phyloP scores from a whole-genome alignment of 2,329 filamentous ascomycete genomes.

The Neoarthrinium moseri region DNA sequence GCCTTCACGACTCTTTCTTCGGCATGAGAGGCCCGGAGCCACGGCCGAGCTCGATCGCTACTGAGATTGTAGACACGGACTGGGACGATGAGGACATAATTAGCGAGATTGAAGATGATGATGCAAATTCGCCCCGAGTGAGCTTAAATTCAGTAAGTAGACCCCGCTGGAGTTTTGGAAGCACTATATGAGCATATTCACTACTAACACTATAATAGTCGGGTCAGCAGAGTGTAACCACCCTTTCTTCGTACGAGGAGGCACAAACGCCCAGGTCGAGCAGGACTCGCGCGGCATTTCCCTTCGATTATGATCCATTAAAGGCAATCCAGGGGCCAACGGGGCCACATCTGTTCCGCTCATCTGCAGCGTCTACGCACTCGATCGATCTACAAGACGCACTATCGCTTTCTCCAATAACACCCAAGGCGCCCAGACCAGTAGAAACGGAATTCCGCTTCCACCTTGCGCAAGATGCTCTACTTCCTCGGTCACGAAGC shows the following conservation, averaged over 20 bases:
- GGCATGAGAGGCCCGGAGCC: conserved; percentile 51
- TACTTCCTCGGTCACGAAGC: conserved; percentile 34
- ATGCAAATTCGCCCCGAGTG: conserved; percentile 58
- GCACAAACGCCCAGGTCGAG: conserved; percentile 72
- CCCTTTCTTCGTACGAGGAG: conserved; percentile 84
- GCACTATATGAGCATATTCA: neutral
- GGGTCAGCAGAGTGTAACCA: conserved; percentile 75
- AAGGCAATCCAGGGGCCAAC: conserved; percentile 76
- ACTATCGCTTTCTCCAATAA: conserved; percentile 71
- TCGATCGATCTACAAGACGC: conserved; percentile 48
- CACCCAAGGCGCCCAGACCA: conserved; percentile 58
- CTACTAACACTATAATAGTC: conserved; percentile 43
- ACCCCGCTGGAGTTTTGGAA: no score
- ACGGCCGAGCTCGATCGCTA: conserved; percentile 68
- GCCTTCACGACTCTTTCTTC: conserved; percentile 60
- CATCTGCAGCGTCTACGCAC: conserved; percentile 58
- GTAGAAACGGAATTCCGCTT: conserved; percentile 34
- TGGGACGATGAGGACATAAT: conserved; percentile 63
- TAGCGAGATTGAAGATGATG: conserved; percentile 58
- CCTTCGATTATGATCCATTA: conserved; percentile 55
- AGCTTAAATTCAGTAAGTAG: conserved; percentile 70
- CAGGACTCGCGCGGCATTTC: conserved; percentile 58
- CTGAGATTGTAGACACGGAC: conserved; percentile 78
- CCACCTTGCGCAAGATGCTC: conserved; percentile 34
- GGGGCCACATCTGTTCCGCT: conserved; percentile 84